These are phyloP conservation scores for Trichoderma sp. DNA, from an alignment of 2,329 filamentous ascomycete species.

Conservation along the genomic window DNA sequence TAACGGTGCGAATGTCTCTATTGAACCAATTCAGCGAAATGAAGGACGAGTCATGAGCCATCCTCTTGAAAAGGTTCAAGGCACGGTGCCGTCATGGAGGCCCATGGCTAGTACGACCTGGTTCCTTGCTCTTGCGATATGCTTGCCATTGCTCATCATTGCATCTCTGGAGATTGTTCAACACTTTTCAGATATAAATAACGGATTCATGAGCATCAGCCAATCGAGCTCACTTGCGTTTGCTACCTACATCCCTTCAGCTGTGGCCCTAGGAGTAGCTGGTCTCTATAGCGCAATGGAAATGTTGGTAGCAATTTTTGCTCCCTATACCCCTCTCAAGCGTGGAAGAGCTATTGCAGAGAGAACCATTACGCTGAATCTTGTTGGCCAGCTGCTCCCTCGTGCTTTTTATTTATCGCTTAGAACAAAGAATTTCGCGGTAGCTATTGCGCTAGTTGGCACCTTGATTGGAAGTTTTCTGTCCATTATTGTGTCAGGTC, in stretches of 20 bases:
- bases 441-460: neutral
- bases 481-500: conserved; percentile 6
- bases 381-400: neutral
- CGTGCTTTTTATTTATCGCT: neutral
- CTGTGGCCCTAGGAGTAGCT: neutral
- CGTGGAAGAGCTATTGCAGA: neutral
- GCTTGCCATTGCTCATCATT: neutral
- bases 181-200: neutral
- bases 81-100: neutral
- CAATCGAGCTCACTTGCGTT: neutral
- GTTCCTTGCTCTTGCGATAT: conserved; percentile 8
- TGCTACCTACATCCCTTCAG: conserved; percentile 13
- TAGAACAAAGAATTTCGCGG: neutral
- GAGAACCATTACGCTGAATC: neutral
- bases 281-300: neutral
- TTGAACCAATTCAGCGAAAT: neutral
- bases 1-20: neutral
- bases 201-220: neutral
- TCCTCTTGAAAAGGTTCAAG: neutral
- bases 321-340: neutral
- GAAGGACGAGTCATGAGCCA: neutral
- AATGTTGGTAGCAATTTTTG: conserved; percentile 6
- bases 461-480: conserved; percentile 7
- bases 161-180: conserved; percentile 1
- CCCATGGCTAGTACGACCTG: neutral